phyloP scores from a whole-genome alignment of 2,329 filamentous ascomycete species.

The Biscogniauxia mediterranea region DNA sequence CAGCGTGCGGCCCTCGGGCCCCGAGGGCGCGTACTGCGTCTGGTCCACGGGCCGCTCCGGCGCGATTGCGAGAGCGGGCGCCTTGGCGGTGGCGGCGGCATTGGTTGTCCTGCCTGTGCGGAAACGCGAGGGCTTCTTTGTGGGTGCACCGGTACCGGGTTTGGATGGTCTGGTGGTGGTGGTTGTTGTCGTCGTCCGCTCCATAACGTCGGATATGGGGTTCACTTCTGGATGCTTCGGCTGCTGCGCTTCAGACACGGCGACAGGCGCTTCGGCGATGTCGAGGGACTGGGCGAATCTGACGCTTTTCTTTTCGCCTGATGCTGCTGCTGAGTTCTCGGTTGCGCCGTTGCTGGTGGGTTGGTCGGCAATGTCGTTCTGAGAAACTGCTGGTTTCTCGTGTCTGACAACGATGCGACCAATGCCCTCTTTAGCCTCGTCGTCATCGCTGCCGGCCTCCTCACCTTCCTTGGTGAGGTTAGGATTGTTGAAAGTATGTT shows the following conservation, averaged over 20 bases:
- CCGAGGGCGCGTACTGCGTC: slow-evolving; percentile 42
- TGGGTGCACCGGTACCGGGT: slow-evolving; percentile 4
- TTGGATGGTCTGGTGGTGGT: slow-evolving; percentile 11
- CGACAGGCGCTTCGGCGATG: slow-evolving; percentile 28
- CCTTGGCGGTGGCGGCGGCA: slow-evolving; percentile 9
- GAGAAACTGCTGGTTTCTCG: slow-evolving; percentile 19
- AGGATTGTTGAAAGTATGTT: slow-evolving; percentile 45
- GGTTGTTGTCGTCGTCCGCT: slow-evolving; percentile 35
- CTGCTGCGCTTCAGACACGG: slow-evolving; percentile 13
- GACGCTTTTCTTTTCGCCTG: slow-evolving; percentile 29
- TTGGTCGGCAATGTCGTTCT: slow-evolving; percentile 27
- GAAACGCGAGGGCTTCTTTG: slow-evolving; percentile 52
- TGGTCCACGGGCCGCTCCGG: slow-evolving; percentile 45
- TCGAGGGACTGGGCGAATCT: slow-evolving; percentile 31
- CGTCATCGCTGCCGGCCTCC: slow-evolving; percentile 37
- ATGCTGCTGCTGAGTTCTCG: background rate
- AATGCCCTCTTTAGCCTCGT: slow-evolving; percentile 38
- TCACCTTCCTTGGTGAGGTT: slow-evolving; percentile 40
- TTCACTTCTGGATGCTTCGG: slow-evolving; percentile 35
- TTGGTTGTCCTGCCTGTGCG: slow-evolving; percentile 40
- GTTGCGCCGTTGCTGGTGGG: slow-evolving; percentile 23
- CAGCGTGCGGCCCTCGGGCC: slow-evolving; percentile 54
- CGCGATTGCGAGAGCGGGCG: slow-evolving; percentile 17
- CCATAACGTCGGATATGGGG: slow-evolving; percentile 53
- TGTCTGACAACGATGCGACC: slow-evolving; percentile 37